These are phyloP conservation scores for Scedosporium boydii DNA, from an alignment of 2,329 filamentous ascomycete genomes.

Conservation along the genomic window DNA sequence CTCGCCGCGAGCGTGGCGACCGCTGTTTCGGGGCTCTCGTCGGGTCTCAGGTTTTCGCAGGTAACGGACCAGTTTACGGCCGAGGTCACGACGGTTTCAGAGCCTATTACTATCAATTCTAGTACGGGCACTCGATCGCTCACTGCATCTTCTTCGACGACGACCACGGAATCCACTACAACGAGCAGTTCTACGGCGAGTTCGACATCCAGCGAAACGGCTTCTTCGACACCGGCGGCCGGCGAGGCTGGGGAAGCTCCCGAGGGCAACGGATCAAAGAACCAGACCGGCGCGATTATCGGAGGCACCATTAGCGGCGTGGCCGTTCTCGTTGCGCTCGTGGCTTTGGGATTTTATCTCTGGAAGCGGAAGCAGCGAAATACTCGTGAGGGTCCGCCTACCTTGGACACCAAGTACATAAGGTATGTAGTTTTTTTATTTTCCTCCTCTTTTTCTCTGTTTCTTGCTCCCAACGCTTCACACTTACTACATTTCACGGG, in stretches of 20 bases:
- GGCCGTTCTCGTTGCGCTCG: slow-evolving; percentile 32
- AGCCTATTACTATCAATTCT: slow-evolving; percentile 30
- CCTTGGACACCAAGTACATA: slow-evolving; percentile 28
- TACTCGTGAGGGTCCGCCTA: slow-evolving; percentile 30
- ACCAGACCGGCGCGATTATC: slow-evolving; percentile 40
- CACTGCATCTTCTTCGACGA: neutral
- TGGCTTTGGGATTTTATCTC: slow-evolving; percentile 32
- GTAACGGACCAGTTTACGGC: slow-evolving; percentile 31
- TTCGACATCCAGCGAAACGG: slow-evolving; percentile 6
- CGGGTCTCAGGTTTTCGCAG: slow-evolving; percentile 18
- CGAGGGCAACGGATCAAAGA: slow-evolving; percentile 15
- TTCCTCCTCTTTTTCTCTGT: too few species aligned
- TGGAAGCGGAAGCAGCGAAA: slow-evolving; percentile 33
- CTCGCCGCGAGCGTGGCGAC: slow-evolving; percentile 39
- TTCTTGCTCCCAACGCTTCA: neutral
- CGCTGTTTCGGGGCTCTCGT: slow-evolving; percentile 32
- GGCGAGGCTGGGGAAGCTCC: slow-evolving; percentile 16
- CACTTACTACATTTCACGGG: neutral
- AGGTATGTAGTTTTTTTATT: slow-evolving; percentile 20
- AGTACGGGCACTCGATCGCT: slow-evolving; percentile 4
- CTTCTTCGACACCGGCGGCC: slow-evolving; percentile 5
- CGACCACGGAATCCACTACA: slow-evolving; percentile 4
- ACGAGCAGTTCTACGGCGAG: neutral
- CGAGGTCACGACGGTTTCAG: slow-evolving; percentile 24
- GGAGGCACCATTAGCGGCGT: slow-evolving; percentile 45